These are phyloP conservation scores for Galerina marginata DNA, from an alignment of 768 basidiomycete species.

Conservation along the genomic window DNA sequence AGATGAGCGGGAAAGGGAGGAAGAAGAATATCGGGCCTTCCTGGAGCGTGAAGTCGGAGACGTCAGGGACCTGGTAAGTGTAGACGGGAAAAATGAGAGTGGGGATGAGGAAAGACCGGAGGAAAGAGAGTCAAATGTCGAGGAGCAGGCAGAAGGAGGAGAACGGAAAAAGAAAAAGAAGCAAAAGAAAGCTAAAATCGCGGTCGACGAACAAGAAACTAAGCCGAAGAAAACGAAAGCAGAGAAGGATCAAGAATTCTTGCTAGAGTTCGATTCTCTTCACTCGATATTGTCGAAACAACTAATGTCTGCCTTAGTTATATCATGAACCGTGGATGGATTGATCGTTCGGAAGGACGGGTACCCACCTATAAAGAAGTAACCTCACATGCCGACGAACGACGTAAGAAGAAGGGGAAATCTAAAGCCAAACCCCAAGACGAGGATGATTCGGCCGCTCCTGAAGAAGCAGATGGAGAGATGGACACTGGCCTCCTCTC, in stretches of 20 bases:
- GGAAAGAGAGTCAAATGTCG: constrained; percentile 32
- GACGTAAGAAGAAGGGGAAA: constrained; percentile 33
- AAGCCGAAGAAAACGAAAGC: constrained; percentile 41
- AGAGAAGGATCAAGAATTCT: constrained; percentile 83
- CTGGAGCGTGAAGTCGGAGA: constrained; percentile 85
- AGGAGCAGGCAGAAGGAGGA: constrained; percentile 52
- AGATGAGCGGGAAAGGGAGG: constrained; percentile 78
- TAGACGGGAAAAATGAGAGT: constrained; percentile 44
- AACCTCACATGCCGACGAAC: constrained; percentile 43
- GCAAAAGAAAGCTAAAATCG: constrained; percentile 33
- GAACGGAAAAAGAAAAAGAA: constrained; percentile 40
- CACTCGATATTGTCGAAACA: background rate
- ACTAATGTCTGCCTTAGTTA: constrained; percentile 59
- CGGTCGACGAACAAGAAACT: constrained; percentile 9
- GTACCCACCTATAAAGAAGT: constrained; percentile 89
- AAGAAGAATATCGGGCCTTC: constrained; percentile 85
- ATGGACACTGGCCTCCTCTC: constrained; percentile 49
- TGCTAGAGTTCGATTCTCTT: constrained; percentile 73
- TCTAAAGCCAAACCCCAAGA: constrained; percentile 37
- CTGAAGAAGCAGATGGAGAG: constrained; percentile 48
- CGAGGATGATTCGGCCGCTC: constrained; percentile 18
- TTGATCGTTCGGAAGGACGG: constrained; percentile 75
- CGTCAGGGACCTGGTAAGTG: constrained; percentile 67
- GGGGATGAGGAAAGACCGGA: constrained; percentile 30
- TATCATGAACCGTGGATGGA: constrained; percentile 97